Conservation (phyloP, 495 filamentous ascomycete species). For the Massariosphaeria phaeospora region DNA sequence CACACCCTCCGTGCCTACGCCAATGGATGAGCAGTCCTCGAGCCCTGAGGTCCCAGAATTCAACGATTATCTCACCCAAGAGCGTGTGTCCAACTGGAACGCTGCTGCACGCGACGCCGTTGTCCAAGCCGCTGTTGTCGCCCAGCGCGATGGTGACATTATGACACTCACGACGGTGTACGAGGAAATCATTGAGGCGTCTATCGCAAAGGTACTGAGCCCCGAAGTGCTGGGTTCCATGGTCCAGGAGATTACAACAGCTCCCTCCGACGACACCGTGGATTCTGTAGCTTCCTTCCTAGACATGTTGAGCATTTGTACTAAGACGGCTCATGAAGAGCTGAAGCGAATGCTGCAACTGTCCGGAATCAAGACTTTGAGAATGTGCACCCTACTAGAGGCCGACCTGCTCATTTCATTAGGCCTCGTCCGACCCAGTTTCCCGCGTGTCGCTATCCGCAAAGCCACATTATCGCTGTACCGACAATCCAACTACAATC, state of each 20-base stretch:
- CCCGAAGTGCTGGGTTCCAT: constrained; percentile 64
- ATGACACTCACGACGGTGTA: constrained; percentile 64
- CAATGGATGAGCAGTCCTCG: not conserved
- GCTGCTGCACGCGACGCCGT: constrained; percentile 46
- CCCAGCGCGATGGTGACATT: constrained; percentile 59
- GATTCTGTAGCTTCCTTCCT: constrained; percentile 61
- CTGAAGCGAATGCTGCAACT: constrained; percentile 58
- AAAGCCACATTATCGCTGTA: constrained; percentile 90
- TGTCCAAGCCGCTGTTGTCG: constrained; percentile 47
- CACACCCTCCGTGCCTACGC: not conserved
- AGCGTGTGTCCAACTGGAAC: constrained; percentile 48
- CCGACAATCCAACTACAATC: constrained; percentile 91
- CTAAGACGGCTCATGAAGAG: constrained; percentile 48
- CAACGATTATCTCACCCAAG: constrained; percentile 13
- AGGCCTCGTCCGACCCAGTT: constrained; percentile 76
- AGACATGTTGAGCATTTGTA: constrained; percentile 46
- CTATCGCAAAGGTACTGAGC: constrained; percentile 61
- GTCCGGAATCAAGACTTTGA: constrained; percentile 61
- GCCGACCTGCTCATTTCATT: constrained; percentile 64
- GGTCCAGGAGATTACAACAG: constrained; percentile 68
- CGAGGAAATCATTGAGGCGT: constrained; percentile 76
- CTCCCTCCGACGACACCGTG: constrained; percentile 47
- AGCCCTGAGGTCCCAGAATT: constrained; percentile 4
- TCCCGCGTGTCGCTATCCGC: constrained; percentile 74
- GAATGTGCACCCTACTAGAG: constrained; percentile 83